Conservation (phyloP, 78 protist genomes). For the Dictyostelium citrinum region DNA sequence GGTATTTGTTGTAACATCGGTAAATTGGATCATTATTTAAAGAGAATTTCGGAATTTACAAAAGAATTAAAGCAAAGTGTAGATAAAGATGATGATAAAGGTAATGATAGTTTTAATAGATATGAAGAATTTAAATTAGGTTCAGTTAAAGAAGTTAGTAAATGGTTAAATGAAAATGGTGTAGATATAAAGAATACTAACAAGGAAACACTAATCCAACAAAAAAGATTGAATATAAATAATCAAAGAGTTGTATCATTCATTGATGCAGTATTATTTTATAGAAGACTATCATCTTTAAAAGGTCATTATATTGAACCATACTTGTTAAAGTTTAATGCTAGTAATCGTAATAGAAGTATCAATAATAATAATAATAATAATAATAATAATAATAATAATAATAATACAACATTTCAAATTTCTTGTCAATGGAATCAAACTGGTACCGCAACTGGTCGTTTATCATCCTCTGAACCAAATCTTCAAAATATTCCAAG, state of each 20-base stretch:
- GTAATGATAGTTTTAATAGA: neutral
- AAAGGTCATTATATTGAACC: constrained; percentile 1
- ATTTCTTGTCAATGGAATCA: constrained; percentile 31
- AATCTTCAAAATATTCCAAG: constrained; percentile 54
- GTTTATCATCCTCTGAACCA: constrained; percentile 28
- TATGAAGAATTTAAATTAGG: neutral
- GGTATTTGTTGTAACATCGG: neutral
- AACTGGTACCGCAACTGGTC: constrained; percentile 69
- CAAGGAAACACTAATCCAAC: neutral
- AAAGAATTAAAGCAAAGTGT: neutral
- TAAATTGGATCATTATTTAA: neutral
- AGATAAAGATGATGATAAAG: neutral
- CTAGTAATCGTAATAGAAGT: no score
- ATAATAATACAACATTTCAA: no score
- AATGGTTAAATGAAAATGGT: neutral
- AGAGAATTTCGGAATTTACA: neutral
- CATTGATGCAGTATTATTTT: neutral
- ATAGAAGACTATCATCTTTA: neutral
- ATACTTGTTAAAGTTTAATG: neutral
- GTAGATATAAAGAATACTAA: neutral
- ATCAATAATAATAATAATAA: no score
- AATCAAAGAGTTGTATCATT: neutral
- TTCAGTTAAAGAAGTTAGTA: neutral
- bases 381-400: no score
- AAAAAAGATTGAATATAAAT: neutral